Evolutionary conservation across 2,329 filamentous ascomycete genomes (phyloP).

Genomic region (Fusarium buharicum): DNA sequence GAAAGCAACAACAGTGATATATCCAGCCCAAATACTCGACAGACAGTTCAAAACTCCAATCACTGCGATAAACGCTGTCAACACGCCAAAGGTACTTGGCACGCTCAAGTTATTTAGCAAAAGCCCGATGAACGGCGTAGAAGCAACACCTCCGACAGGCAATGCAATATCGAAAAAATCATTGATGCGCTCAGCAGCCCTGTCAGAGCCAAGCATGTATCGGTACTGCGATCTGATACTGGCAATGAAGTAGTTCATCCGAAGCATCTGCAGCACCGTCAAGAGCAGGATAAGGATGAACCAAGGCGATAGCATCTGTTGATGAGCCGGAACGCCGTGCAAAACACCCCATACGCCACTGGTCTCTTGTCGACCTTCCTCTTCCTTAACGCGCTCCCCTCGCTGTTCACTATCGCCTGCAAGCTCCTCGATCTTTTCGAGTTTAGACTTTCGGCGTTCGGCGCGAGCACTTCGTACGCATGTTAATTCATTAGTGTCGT

Average conservation of each 20-base stretch:
- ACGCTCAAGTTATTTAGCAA: constrained; percentile 75
- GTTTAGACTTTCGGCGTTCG: constrained; percentile 64
- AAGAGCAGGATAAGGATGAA: constrained; percentile 76
- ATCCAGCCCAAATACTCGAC: constrained; percentile 69
- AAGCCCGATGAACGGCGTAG: constrained; percentile 77
- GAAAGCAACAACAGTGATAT: constrained; percentile 74
- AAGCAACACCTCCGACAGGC: constrained; percentile 74
- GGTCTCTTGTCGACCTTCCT: constrained; percentile 67
- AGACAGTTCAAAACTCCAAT: constrained; percentile 72
- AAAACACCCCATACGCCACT: constrained; percentile 78
- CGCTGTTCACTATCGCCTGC: constrained; percentile 67
- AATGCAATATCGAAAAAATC: constrained; percentile 61
- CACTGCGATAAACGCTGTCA: constrained; percentile 68
- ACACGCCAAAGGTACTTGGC: constrained; percentile 64
- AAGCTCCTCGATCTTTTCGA: constrained; percentile 71
- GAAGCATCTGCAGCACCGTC: constrained; percentile 67
- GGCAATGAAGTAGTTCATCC: constrained; percentile 78
- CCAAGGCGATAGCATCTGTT: constrained; percentile 76
- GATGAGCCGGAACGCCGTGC: constrained; percentile 70
- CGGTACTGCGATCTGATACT: constrained; percentile 76
- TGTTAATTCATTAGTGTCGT: constrained; percentile 57
- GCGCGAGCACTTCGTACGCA: constrained; percentile 57
- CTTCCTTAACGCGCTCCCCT: constrained; percentile 63
- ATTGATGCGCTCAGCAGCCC: constrained; percentile 51
- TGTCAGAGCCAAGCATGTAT: constrained; percentile 68